Conservation (phyloP, 176 grass and related monocot genomes). For the Cenchrus americanus region DNA sequence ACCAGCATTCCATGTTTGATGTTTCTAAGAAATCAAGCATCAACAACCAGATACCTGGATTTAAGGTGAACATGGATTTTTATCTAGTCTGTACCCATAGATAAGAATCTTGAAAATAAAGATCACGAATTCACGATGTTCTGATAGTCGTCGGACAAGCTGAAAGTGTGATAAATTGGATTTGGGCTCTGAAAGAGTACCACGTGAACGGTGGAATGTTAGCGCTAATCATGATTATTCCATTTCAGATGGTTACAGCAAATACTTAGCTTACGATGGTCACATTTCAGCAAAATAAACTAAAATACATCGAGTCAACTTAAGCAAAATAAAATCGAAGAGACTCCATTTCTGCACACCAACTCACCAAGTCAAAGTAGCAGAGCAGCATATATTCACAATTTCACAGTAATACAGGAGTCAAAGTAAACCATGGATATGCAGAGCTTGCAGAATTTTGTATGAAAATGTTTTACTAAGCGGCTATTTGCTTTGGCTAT, state of each 20-base stretch:
- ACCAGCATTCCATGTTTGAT: too few relatives aligned
- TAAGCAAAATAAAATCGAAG: neutral
- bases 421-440: neutral
- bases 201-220: neutral
- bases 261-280: neutral
- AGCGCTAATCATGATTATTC: constrained; percentile 26
- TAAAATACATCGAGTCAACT: neutral
- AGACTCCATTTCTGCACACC: neutral
- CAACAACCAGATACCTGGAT: neutral
- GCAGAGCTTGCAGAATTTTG: neutral
- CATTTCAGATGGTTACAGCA: too few relatives aligned
- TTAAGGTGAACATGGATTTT: neutral
- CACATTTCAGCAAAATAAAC: too few relatives aligned
- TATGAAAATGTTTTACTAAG: neutral
- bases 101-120: neutral
- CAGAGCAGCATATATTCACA: neutral
- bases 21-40: neutral
- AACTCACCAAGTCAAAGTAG: neutral
- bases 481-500: too few relatives aligned
- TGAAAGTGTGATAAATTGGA: neutral
- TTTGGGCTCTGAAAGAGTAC: neutral
- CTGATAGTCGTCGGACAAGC: neutral
- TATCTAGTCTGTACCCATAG: neutral
- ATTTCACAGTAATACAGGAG: neutral
- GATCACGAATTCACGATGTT: too few relatives aligned